Evolutionary conservation across 768 basidiomycete species (phyloP), one percentile per base, ranked within the genome.

Genomic region (Psilocybe cubensis): DNA sequence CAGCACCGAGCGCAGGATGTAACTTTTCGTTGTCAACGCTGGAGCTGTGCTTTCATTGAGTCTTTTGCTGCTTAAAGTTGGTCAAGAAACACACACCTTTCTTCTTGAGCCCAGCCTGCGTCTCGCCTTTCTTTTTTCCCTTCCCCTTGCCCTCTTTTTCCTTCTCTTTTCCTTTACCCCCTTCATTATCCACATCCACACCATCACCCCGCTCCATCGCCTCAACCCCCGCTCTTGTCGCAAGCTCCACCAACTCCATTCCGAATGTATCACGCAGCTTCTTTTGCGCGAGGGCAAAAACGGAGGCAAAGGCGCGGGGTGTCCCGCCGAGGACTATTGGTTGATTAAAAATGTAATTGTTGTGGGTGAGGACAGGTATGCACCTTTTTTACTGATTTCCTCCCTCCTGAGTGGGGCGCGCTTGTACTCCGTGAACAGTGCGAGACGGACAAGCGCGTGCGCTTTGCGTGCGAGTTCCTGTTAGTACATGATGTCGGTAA

Each of bases 371-470:
- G 5, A 55, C 35, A 24, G 21, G 35, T 12, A 58, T 9, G 48
- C 54, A 88, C 95, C 85, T 79, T 91, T 91, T 74, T 94, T 95
- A 35, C 80, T 85, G 48, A 96, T 91, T 38, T 96, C 94, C n/a
- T 94, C 90, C 38, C 92, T 79, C 33, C 83, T 82, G 47, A 97
- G 71, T 2, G 85, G 79, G 10, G 75, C 70, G 49, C 92, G 80
- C 66, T 80, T 84, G 53, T 89, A 84, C 68, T 96, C 94, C 4
- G 77, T 79, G 70, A 94, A 96, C 40, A 98, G 76, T 2, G 93
- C 92, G 21, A 93, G 79, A 17, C 94, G 83, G 9, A 90, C 91
- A 28, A 96, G 80, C 49, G 87, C 85, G 47, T 82, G 78, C 0
- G 89, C 89, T 68, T 84, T 86, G 49, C 83, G 79, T n/a, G 78